These are phyloP conservation scores for Prinsepia uniflora DNA, from an alignment of 306 rosid species.

Conservation along the genomic window DNA sequence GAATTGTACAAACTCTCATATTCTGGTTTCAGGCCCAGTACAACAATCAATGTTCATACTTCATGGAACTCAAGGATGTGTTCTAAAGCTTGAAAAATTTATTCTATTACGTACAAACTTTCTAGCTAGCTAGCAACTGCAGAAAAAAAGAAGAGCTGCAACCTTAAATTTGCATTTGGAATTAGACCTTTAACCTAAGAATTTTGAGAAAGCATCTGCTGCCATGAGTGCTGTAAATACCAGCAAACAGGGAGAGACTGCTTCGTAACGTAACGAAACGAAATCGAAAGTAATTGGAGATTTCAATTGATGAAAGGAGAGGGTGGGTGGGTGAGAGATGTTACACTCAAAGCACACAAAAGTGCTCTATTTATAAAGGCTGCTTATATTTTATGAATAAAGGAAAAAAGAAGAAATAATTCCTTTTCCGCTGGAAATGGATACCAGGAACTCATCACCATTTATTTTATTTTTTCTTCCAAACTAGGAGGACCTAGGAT, in stretches of 20 bases:
- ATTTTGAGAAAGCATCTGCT: too few relatives aligned
- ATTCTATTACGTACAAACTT: too few relatives aligned
- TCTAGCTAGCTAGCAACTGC: too few relatives aligned
- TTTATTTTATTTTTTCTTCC: constrained; percentile 40
- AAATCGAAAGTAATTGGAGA: not conserved
- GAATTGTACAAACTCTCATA: too few relatives aligned
- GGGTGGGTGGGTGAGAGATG: not conserved
- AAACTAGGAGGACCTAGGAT: constrained; percentile 25
- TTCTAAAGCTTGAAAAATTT: too few relatives aligned
- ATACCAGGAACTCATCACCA: constrained; percentile 54
- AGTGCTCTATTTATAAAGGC: not conserved
- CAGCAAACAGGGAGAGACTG: not conserved
- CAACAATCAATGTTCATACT: too few relatives aligned
- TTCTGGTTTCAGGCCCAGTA: too few relatives aligned
- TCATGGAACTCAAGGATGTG: too few relatives aligned
- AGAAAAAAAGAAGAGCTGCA: too few relatives aligned
- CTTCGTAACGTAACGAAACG: not conserved
- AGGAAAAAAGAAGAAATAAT: constrained; percentile 29
- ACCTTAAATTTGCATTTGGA: too few relatives aligned
- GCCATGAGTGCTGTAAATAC: too few relatives aligned
- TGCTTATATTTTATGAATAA: constrained; percentile 6
- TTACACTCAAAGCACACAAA: constrained; percentile 6
- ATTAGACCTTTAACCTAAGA: too few relatives aligned
- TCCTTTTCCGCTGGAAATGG: constrained; percentile 48
- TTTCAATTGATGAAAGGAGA: not conserved